Conservation (phyloP, 2,329 filamentous ascomycete genomes). For the Botryotinia calthae region DNA sequence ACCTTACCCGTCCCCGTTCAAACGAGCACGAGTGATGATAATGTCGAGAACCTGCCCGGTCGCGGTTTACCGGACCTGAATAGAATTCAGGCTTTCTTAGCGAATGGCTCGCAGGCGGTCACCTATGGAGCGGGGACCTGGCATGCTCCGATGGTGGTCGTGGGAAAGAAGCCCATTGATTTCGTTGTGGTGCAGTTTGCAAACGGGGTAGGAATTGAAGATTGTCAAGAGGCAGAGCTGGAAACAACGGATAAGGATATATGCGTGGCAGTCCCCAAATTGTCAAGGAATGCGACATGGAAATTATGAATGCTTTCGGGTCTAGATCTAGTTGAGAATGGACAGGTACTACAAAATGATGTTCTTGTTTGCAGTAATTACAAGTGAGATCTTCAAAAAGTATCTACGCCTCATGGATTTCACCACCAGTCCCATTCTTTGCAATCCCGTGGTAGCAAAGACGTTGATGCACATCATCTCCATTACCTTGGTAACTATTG, state of each 20-base stretch:
- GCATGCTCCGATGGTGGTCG: conserved; percentile 92
- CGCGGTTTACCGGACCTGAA: conserved; percentile 64
- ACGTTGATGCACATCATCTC: conserved; percentile 16
- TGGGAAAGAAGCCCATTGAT: conserved; percentile 69
- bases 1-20: conserved; percentile 45
- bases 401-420: background rate
- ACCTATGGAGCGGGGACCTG: conserved; percentile 90
- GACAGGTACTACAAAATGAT: background rate
- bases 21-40: conserved; percentile 3
- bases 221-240: conserved; percentile 74
- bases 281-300: conserved; percentile 17
- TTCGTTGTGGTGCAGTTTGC: conserved; percentile 89
- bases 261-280: conserved; percentile 28
- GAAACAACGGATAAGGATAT: conserved; percentile 21
- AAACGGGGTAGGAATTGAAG: conserved; percentile 77
- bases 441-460: conserved; percentile 3
- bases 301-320: conserved; percentile 19
- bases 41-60: conserved; percentile 27
- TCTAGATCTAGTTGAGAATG: background rate
- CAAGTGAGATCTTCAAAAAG: background rate
- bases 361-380: background rate
- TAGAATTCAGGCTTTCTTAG: conserved; percentile 73
- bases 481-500: conserved; percentile 1
- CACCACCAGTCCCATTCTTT: background rate
- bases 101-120: conserved; percentile 74